Base-by-base conservation (phyloP, 306 rosid species). In the Psophocarpus tetragonolobus region DNA sequence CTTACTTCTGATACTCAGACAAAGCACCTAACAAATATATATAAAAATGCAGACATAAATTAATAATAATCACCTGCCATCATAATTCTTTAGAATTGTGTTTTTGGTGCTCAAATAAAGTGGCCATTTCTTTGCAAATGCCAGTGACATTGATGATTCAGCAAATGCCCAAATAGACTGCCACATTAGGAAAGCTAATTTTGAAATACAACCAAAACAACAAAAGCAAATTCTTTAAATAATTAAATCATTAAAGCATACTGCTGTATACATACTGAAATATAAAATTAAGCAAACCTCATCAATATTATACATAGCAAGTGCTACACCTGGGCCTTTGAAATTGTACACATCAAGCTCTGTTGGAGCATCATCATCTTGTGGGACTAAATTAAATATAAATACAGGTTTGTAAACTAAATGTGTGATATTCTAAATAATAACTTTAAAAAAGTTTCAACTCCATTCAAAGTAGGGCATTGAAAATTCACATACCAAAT, bases 141-240 rank as follows among this genome's bases (percentile, higher is more conserved):
- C 99, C 60, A 85, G 39, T 17, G 91, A 75, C 98, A 96, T 92
- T 60, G 98, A 92, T 2, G 99, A 88, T 85, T 92, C 97, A 32
- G 99, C 99, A 86, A 96, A 96, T 18, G 89, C 93, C 86, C 78
- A 94, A 82, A 96, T 91, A 57, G 99, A 96, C 99, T 96, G 79
- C 54, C 66, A 69, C 50, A 67, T 68, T 24, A 79, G 2, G 51
- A 44, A 69, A 77, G 56, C 14, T 51, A 74, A 68, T 23, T 58
- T 73, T 70, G 50, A 45, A 58, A 71, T 21, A 38, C 27, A 57
- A 74, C 3, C 30, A 66, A 45, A 29, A 56, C 39, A 44, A 23
- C 30, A 57, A 47, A 68, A 67, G 50, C 17, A 73, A 72, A 53
- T 17, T 20, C 48, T 78, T 54, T 26, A 35, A 67, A 73, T 48